Evolutionary conservation across 768 basidiomycete genomes (phyloP), one percentile per base, ranked within the genome.

Genomic region (Amanita rubescens): DNA sequence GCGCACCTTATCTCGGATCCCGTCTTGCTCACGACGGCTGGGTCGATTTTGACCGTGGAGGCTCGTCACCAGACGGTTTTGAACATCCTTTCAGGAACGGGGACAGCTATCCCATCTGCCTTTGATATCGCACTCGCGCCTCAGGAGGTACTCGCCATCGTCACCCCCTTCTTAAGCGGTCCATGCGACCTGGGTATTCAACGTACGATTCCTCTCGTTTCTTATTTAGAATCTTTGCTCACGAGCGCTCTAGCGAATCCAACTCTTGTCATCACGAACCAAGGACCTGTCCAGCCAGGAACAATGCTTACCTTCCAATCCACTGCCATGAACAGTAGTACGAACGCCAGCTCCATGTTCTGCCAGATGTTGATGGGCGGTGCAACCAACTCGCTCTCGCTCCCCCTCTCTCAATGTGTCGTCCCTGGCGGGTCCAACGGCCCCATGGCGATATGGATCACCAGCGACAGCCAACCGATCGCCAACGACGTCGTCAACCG

Each of bases 341-440:
- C 20, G 27, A 57, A n/a, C 57, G 34, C 60, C 86, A 63, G 61
- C 56, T 22, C 20, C 8, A 63, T 87, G 32, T 80, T 74, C 69
- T 90, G 90, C 68, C 84, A 91, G 69, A 88, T 92, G 79, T 66
- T 92, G 59, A 58, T 80, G 52, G 90, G 87, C 27, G 85, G 84
- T 25, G 49, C 69, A 15, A 65, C 81, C 47, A 65, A 66, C 62
- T 70, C 89, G 4, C 69, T 87, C 61, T 62, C 78, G 30, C 71
- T 89, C 42, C 82, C 87, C 2, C 63, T 87, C 59, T 58, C 66
- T 56, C 58, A 77, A 56, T 91, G 89, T 59, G 65, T 76, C 54
- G 80, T 91, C 11, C 91, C 90, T 34, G 33, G 56, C 0, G 79
- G 78, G 51, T 71, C 90, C 65, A 81, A 86, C 65, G 90, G 90